These are phyloP conservation scores for Clavulina sp. DNA, from an alignment of 768 basidiomycete genomes.

Conservation along the genomic window DNA sequence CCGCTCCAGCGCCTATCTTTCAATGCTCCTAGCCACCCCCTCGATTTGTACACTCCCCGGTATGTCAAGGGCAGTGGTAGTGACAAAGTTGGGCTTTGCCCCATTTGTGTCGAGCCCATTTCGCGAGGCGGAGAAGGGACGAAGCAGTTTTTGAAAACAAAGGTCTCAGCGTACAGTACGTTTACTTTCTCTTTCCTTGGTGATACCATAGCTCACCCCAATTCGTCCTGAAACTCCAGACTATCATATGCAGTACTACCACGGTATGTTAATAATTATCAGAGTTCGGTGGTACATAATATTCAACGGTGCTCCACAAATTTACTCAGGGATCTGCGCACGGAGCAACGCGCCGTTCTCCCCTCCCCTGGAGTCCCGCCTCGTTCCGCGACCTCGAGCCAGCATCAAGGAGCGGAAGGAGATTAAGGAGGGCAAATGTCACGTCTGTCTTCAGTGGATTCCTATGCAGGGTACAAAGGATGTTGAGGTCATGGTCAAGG, in stretches of 20 bases:
- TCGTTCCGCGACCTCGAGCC: constrained; percentile 25
- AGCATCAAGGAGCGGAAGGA: constrained; percentile 31
- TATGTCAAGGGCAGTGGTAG: constrained; percentile 11
- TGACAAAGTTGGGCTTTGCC: constrained; percentile 13
- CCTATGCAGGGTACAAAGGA: constrained; percentile 56
- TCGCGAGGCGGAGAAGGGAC: constrained; percentile 10
- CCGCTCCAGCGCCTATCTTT: background rate
- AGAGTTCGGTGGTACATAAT: background rate
- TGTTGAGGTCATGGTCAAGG: constrained; percentile 58
- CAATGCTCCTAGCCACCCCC: background rate
- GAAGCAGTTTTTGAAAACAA: constrained; percentile 7
- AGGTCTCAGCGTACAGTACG: constrained; percentile 11
- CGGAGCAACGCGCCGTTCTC: constrained; percentile 54
- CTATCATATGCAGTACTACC: constrained; percentile 70
- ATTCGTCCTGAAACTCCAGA: constrained; percentile 21
- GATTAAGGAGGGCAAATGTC: constrained; percentile 58
- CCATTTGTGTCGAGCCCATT: constrained; percentile 13
- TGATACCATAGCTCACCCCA: background rate
- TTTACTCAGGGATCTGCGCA: constrained; percentile 45
- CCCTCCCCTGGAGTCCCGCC: constrained; percentile 50
- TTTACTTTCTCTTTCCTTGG: background rate
- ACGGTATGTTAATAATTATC: constrained; percentile 30
- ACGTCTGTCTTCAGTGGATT: constrained; percentile 60
- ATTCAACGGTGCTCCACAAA: constrained; percentile 2
- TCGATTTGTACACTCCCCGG: constrained; percentile 13